These are phyloP conservation scores for Suillus weaverae DNA, from an alignment of 768 basidiomycete species.

Conservation along the genomic window DNA sequence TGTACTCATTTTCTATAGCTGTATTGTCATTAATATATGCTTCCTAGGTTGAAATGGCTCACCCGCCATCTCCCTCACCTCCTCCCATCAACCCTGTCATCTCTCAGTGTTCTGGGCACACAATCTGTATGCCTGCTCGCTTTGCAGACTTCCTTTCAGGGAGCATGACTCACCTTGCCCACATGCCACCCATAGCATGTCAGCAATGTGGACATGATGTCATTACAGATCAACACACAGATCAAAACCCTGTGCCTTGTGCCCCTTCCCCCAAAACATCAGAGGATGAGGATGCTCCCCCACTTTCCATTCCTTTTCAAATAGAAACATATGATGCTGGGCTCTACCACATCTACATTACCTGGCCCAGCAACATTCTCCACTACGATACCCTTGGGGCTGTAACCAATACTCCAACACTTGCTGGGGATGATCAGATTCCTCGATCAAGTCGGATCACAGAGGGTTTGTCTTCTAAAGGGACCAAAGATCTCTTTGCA, in stretches of 20 bases:
- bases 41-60: not conserved
- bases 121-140: too few relatives aligned
- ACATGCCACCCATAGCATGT: not conserved
- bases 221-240: not conserved
- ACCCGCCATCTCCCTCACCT: too few relatives aligned
- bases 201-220: not conserved
- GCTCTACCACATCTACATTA: slow-evolving; percentile 8
- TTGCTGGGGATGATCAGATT: not conserved
- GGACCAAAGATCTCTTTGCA: not conserved
- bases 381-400: not conserved
- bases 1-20: not conserved
- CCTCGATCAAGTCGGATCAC: not conserved
- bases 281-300: too few relatives aligned
- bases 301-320: not conserved
- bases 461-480: not conserved
- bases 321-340: slow-evolving; percentile 1
- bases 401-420: not conserved
- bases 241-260: not conserved
- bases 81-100: too few relatives aligned
- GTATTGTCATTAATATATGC: not conserved
- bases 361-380: not conserved
- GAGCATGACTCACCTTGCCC: not conserved
- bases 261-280: slow-evolving; percentile 21
- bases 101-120: too few relatives aligned
- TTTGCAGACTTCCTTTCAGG: too few relatives aligned